Percentiles rank a stretch among this genome's conserved stretches.
phyloP scores from a whole-genome alignment of 2,329 filamentous ascomycete genomes.

The Capronia epimyces region DNA sequence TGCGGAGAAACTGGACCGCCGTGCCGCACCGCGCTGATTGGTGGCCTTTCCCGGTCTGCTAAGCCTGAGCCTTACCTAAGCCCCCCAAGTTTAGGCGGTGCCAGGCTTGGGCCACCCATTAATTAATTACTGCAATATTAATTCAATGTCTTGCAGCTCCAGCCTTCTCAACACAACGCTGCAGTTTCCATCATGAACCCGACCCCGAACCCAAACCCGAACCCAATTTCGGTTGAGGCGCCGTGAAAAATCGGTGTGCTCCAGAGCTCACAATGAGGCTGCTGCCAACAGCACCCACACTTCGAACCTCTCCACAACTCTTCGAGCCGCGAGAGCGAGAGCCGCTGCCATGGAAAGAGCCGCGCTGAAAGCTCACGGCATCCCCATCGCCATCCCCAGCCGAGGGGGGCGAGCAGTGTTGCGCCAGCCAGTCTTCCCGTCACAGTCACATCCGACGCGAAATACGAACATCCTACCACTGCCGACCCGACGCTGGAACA shows the following conservation, averaged over 20 bases:
- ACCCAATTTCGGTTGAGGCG: slow-evolving; percentile 15
- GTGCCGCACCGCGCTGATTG: background rate
- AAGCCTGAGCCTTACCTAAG: background rate
- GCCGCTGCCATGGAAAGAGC: slow-evolving; percentile 8
- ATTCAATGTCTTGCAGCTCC: background rate
- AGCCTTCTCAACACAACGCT: slow-evolving; percentile 18
- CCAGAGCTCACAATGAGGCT: slow-evolving; percentile 20
- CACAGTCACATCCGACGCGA: background rate
- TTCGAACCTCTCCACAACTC: background rate
- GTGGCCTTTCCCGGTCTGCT: background rate
- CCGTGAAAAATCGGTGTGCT: slow-evolving; percentile 5
- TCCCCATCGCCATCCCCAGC: background rate
- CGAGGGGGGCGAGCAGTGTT: too few relatives aligned
- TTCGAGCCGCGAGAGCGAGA: background rate
- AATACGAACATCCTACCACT: background rate
- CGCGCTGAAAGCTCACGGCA: slow-evolving; percentile 2
- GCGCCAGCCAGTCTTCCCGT: background rate
- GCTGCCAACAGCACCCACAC: background rate
- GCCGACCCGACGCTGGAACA: slow-evolving; percentile 1
- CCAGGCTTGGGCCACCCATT: too few relatives aligned
- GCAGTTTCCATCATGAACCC: slow-evolving; percentile 27
- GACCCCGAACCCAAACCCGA: too few relatives aligned
- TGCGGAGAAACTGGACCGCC: slow-evolving; percentile 2
- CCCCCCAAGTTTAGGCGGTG: too few relatives aligned
- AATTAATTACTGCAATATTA: too few relatives aligned